phyloP scores from a whole-genome alignment of 228 moss, liverwort and hornwort genomes.

The Sphagnum magellanicum region DNA sequence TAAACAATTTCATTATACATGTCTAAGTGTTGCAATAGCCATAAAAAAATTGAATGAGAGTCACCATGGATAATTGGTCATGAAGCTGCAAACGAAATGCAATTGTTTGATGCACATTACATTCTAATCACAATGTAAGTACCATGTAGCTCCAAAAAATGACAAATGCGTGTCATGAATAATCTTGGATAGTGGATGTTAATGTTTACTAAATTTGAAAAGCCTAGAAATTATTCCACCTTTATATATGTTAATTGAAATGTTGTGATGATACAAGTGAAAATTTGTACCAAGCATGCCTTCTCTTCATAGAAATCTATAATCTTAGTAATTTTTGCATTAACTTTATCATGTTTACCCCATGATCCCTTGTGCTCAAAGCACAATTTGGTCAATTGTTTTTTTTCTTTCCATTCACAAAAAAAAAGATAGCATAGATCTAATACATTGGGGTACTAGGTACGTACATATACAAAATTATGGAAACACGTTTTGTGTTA shows the following conservation, averaged over 20 bases:
- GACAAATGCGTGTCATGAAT: background rate
- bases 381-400: background rate
- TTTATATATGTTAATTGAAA: no score
- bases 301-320: background rate
- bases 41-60: no score
- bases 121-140: no score
- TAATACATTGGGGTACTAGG: background rate
- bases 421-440: no score
- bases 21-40: no score
- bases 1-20: no score
- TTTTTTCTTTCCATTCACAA: background rate
- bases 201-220: background rate
- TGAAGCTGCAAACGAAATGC: no score
- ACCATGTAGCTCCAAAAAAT: background rate
- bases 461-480: background rate
- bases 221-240: no score
- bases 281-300: background rate
- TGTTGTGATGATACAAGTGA: no score
- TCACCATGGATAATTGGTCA: no score
- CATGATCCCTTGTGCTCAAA: background rate
- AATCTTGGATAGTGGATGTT: background rate
- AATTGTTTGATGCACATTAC: no score
- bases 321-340: slow-evolving; percentile 1
- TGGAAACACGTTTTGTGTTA: background rate
- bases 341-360: background rate